These are phyloP conservation scores for Cercospora citrullina DNA, from an alignment of 2,329 filamentous ascomycete genomes.

Conservation along the genomic window DNA sequence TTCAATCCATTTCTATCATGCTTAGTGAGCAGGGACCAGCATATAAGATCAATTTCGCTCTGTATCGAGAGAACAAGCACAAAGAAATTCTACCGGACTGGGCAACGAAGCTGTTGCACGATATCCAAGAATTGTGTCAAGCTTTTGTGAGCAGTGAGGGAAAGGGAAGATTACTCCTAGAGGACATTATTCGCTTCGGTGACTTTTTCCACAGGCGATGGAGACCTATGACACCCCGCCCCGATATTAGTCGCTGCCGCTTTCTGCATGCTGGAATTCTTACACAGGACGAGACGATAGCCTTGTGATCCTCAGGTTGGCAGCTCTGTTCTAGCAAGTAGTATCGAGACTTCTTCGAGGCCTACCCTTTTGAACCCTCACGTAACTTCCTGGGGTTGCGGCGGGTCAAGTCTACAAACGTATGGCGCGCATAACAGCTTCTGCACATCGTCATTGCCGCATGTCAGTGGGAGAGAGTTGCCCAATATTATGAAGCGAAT, in stretches of 20 bases:
- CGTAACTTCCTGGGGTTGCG: no score
- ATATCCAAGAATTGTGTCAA: neutral
- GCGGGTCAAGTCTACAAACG: no score
- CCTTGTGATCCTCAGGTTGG: no score
- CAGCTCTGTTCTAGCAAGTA: no score
- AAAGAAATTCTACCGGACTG: neutral
- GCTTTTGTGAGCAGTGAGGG: neutral
- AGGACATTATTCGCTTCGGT: neutral
- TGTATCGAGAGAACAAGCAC: neutral
- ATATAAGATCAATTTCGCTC: neutral
- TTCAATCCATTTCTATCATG: neutral
- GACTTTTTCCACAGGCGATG: fast-evolving
- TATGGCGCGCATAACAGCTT: no score
- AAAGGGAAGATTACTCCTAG: neutral
- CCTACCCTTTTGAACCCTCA: no score
- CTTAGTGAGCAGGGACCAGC: neutral
- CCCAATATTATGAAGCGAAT: no score
- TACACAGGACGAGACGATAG: neutral
- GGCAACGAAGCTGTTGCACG: neutral
- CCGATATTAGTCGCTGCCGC: fast-evolving
- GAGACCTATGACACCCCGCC: neutral
- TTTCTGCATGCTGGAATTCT: neutral
- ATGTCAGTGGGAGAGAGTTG: no score
- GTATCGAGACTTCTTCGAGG: no score
- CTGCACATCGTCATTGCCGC: no score